A percentile compares a stretch with the other conserved stretches of the same genome.
phyloP scores from a whole-genome alignment of 495 filamentous ascomycete genomes.

The Poronia punctata region DNA sequence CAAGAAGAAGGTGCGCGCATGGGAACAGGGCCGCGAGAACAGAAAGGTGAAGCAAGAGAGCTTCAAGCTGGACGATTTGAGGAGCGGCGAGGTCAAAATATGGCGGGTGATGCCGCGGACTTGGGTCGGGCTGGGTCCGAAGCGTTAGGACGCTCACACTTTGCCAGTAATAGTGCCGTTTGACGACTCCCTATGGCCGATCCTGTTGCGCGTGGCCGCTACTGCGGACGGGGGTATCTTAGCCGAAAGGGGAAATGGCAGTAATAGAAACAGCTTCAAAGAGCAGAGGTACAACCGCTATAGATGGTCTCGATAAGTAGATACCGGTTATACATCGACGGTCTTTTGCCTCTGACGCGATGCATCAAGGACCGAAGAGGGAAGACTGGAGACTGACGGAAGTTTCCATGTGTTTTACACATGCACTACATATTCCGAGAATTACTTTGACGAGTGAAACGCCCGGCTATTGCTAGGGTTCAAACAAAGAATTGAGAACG shows the following conservation, averaged over 20 bases:
- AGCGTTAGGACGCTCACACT: constrained; percentile 19
- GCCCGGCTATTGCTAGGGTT: no score
- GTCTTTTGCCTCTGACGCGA: no score
- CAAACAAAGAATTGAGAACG: no score
- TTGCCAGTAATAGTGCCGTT: background rate
- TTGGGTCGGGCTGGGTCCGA: constrained; percentile 80
- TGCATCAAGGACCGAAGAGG: no score
- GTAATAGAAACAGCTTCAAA: constrained; percentile 1
- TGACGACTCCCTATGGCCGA: constrained; percentile 6
- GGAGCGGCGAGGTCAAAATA: constrained; percentile 93
- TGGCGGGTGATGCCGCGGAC: constrained; percentile 90
- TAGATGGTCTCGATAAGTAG: no score
- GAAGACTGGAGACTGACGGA: no score
- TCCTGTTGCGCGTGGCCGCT: constrained; percentile 3
- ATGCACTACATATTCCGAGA: no score
- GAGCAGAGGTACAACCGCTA: constrained; percentile 4
- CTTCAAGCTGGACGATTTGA: constrained; percentile 84
- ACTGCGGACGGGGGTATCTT: constrained; percentile 8
- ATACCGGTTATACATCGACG: no score
- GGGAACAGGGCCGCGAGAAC: constrained; percentile 92
- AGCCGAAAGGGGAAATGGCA: background rate
- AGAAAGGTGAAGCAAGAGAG: constrained; percentile 92
- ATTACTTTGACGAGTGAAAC: no score
- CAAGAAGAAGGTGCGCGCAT: constrained; percentile 93
- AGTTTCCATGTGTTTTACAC: no score